Conservation (phyloP, 2,329 filamentous ascomycete genomes). For the Penicillium sp. region DNA sequence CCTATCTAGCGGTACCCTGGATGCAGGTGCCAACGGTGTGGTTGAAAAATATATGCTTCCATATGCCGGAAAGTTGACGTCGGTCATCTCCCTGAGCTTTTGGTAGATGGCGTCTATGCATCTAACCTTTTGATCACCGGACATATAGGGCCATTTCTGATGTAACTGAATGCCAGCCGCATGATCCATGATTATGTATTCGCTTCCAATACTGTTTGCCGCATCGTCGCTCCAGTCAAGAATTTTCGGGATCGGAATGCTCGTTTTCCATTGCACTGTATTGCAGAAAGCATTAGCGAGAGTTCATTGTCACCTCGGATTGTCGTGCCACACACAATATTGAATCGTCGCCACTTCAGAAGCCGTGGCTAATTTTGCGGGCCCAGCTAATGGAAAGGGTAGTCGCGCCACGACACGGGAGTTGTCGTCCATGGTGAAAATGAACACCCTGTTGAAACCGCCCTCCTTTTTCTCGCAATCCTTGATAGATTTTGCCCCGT, state of each 20-base stretch:
- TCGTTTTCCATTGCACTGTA: background rate
- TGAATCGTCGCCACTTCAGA: constrained; percentile 2
- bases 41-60: background rate
- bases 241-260: constrained; percentile 16
- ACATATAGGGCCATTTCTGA: background rate
- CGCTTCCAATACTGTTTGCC: constrained; percentile 13
- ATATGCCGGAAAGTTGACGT: background rate
- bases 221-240: constrained; percentile 16
- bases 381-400: background rate
- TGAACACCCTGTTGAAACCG: background rate
- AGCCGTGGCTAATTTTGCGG: background rate
- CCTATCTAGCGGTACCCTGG: background rate
- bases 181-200: constrained; percentile 18
- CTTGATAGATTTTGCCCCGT: background rate
- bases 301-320: too few relatives aligned
- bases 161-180: constrained; percentile 8
- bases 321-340: background rate
- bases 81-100: background rate
- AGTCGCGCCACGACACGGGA: background rate
- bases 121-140: background rate
- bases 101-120: background rate
- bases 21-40: background rate
- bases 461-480: background rate
- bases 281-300: background rate
- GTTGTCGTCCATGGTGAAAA: background rate